A percentile compares a stretch with the other conserved stretches of the same genome.
These are phyloP conservation scores for Acanthamoeba healyi DNA, from an alignment of 208 protist genomes.

Conservation along the genomic window DNA sequence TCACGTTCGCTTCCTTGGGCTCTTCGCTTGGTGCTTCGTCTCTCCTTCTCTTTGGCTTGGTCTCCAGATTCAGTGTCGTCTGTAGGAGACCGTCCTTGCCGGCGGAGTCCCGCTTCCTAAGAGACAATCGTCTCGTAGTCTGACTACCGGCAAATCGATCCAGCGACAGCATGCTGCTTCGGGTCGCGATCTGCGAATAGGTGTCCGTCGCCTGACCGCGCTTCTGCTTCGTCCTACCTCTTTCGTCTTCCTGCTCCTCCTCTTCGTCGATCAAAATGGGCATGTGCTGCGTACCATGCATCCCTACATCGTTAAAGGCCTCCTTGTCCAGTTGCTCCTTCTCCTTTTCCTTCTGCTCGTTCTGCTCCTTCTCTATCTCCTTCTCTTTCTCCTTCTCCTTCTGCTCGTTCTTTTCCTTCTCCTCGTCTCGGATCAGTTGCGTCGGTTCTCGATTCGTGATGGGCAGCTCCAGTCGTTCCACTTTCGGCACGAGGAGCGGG, in stretches of 20 bases:
- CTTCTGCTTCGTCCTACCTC: no score
- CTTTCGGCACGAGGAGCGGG: no score
- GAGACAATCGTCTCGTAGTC: neutral
- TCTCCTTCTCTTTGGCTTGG: neutral
- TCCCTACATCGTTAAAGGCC: neutral
- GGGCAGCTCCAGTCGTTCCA: neutral
- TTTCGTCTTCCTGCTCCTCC: neutral
- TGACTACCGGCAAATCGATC: neutral
- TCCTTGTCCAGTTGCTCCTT: neutral
- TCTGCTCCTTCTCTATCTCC: neutral
- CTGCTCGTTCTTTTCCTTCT: neutral
- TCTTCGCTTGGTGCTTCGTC: neutral
- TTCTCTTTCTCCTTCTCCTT: neutral
- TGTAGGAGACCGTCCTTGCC: neutral
- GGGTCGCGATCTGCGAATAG: neutral
- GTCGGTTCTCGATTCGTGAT: neutral
- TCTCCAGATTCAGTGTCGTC: neutral
- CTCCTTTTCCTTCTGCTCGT: neutral
- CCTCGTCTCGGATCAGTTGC: no score
- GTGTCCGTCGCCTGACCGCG: neutral
- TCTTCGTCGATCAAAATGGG: constrained; percentile 32
- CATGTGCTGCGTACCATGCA: neutral
- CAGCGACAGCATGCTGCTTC: neutral
- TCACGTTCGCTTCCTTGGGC: neutral
- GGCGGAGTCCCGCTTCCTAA: neutral